Conservation (phyloP, 192 early-diverging fungal genomes). For the Geranomyces variabilis region DNA sequence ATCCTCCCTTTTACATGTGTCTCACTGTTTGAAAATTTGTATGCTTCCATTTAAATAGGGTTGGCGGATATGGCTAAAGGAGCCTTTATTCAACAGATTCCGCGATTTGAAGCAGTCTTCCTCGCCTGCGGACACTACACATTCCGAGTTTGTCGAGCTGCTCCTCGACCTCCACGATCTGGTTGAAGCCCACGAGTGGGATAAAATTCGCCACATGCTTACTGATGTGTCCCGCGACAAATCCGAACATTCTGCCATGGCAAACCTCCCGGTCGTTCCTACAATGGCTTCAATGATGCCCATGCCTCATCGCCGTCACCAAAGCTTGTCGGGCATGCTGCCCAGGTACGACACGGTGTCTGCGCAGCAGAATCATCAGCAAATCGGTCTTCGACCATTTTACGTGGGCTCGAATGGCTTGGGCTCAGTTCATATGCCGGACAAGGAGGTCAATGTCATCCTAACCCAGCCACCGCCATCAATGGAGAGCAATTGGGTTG, state of each 20-base stretch:
- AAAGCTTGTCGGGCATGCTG: background rate
- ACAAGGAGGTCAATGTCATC: too few relatives aligned
- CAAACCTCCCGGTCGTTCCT: background rate
- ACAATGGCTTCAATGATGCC: background rate
- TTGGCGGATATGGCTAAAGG: constrained; percentile 39
- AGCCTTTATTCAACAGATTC: constrained; percentile 32
- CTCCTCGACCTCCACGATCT: constrained; percentile 33
- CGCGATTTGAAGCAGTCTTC: constrained; percentile 31
- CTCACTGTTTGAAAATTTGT: too few relatives aligned
- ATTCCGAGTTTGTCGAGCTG: constrained; percentile 38
- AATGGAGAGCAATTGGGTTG: too few relatives aligned
- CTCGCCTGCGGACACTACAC: constrained; percentile 34
- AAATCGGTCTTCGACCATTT: too few relatives aligned
- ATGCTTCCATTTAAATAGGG: too few relatives aligned
- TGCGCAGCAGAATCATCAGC: too few relatives aligned
- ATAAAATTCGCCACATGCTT: constrained; percentile 18
- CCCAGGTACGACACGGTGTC: too few relatives aligned
- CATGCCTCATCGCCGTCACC: constrained; percentile 8
- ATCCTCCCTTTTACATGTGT: background rate
- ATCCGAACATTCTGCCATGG: background rate
- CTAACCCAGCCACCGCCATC: too few relatives aligned
- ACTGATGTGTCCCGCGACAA: background rate
- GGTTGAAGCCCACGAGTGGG: constrained; percentile 21
- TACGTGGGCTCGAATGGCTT: too few relatives aligned
- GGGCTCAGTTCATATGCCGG: too few relatives aligned